Percentiles rank a stretch among this genome's conserved stretches.
Conservation (phyloP, 306 rosid species). For the Trifolium dubium region DNA sequence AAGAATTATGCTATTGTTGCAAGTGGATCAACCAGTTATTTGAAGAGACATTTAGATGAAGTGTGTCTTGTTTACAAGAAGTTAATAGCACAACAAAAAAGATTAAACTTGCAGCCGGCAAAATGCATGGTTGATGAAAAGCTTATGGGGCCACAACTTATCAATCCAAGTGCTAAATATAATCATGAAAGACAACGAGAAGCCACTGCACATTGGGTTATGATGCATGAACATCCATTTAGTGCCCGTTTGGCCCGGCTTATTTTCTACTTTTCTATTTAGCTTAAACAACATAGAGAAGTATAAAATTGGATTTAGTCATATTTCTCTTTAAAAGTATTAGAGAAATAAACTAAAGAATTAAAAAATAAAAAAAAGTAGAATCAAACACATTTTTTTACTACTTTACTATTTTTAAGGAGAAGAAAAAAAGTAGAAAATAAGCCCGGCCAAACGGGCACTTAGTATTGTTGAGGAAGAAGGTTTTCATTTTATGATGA, state of each 20-base stretch:
- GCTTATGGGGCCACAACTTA: background rate
- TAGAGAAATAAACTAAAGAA: no score
- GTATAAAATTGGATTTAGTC: no score
- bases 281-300: no score
- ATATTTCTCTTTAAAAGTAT: no score
- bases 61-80: background rate
- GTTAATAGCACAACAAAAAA: background rate
- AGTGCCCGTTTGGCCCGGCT: no score
- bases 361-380: no score
- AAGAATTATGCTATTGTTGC: background rate
- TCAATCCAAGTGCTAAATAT: no score
- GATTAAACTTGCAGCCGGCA: background rate
- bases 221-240: conserved; percentile 10
- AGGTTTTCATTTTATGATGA: background rate
- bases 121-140: background rate
- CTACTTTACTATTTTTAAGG: no score
- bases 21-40: background rate
- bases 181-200: background rate
- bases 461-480: background rate
- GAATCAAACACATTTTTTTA: no score
- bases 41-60: background rate
- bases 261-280: no score
- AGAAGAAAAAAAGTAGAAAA: no score
- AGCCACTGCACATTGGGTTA: background rate
- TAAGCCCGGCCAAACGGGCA: no score